Evolutionary conservation across 1,284 basidiomycete species (phyloP).

Genomic region (Omphalotus olearius): DNA sequence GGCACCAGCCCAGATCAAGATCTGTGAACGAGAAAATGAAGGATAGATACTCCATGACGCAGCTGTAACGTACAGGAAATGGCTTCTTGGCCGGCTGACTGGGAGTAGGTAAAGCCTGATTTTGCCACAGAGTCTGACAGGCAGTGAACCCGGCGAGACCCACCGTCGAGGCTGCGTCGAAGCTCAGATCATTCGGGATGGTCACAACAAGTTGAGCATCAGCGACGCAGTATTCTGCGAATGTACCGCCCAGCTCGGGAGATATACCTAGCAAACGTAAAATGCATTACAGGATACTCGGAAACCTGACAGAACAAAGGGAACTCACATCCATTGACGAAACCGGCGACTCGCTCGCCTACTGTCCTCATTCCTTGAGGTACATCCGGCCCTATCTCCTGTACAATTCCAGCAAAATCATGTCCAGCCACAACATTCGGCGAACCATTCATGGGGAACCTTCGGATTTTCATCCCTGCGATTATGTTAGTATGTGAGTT

Average conservation of each 20-base stretch:
- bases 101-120: constrained; percentile 17
- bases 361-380: constrained; percentile 5
- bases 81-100: constrained; percentile 13
- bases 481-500: not conserved
- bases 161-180: constrained; percentile 26
- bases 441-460: not conserved
- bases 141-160: constrained; percentile 22
- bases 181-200: constrained; percentile 24
- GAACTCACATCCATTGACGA: constrained; percentile 7
- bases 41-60: not conserved
- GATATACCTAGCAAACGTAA: constrained; percentile 1
- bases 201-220: constrained; percentile 22
- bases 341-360: constrained; percentile 14
- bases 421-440: constrained; percentile 4
- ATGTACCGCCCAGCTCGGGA: constrained; percentile 13
- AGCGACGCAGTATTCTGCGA: constrained; percentile 23
- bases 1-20: constrained; percentile 39
- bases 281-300: not conserved
- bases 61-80: constrained; percentile 14
- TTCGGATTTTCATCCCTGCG: constrained; percentile 12
- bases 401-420: constrained; percentile 15
- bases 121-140: constrained; percentile 20
- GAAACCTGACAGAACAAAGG: not conserved
- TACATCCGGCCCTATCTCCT: constrained; percentile 13
- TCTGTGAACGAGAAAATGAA: constrained; percentile 4